Percentiles rank a stretch among this genome's conserved stretches.
phyloP scores from a whole-genome alignment of 345 rosid genomes.

The Balakata baccata region DNA sequence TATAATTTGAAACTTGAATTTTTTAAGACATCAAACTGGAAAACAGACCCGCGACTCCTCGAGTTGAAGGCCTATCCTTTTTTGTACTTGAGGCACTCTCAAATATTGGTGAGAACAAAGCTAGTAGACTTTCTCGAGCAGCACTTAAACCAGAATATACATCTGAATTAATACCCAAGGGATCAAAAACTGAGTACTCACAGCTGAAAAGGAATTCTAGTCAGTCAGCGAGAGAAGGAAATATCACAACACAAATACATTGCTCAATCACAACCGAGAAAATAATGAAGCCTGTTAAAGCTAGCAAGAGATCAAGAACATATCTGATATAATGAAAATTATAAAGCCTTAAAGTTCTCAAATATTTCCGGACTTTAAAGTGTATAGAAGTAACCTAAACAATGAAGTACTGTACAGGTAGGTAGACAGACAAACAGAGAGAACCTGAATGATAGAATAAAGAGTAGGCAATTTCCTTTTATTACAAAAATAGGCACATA shows the following conservation, averaged over 20 bases:
- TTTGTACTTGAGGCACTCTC: conserved; percentile 62
- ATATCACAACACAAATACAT: conserved; percentile 17
- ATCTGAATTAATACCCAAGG: conserved; percentile 67
- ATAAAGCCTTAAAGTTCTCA: background rate
- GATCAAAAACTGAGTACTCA: conserved; percentile 64
- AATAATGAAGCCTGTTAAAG: background rate
- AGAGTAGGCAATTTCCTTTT: background rate
- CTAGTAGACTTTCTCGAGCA: conserved; percentile 55
- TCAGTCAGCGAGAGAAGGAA: conserved; percentile 32
- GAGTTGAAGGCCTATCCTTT: conserved; percentile 59
- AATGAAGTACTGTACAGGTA: background rate
- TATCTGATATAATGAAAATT: background rate
- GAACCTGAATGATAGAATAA: background rate
- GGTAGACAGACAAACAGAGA: background rate
- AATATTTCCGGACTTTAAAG: background rate
- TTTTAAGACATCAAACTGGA: conserved; percentile 10
- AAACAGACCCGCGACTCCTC: conserved; percentile 78
- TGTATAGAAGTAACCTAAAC: background rate
- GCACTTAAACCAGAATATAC: conserved; percentile 41
- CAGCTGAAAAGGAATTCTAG: conserved; percentile 41
- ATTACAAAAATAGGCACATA: background rate
- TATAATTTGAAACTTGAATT: conserved; percentile 7
- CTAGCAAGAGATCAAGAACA: background rate
- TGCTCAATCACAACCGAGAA: background rate
- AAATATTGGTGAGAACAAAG: conserved; percentile 49